phyloP scores from a whole-genome alignment of 108 stramenopile genomes.

The Pseudonitzschia delicatissima region DNA sequence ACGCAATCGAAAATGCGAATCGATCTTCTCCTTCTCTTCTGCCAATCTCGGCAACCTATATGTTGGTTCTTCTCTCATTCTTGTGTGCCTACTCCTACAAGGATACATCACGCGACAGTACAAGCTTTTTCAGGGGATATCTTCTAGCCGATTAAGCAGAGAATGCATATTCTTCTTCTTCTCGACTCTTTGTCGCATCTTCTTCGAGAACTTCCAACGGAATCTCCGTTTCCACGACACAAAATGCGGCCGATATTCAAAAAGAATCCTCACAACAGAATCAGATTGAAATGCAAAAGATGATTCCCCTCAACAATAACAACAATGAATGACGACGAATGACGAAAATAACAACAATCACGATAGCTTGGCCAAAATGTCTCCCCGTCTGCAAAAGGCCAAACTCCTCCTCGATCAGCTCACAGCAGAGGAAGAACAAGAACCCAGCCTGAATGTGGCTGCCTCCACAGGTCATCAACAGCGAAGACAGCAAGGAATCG shows the following conservation, averaged over 20 bases:
- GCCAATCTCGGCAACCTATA: no score
- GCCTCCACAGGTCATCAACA: constrained; percentile 2
- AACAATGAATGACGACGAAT: neutral
- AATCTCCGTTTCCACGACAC: neutral
- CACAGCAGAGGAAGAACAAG: constrained; percentile 15
- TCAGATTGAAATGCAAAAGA: no score
- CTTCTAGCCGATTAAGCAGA: no score
- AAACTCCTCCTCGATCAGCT: constrained; percentile 29
- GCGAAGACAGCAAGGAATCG: neutral
- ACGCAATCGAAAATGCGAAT: no score
- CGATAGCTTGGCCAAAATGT: neutral
- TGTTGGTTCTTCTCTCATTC: no score
- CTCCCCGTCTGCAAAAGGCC: constrained; percentile 30
- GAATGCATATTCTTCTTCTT: no score
- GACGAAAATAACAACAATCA: neutral
- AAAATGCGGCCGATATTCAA: no score
- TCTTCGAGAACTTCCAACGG: neutral
- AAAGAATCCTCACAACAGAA: no score
- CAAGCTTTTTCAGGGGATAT: no score
- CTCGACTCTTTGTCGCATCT: neutral
- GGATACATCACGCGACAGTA: no score
- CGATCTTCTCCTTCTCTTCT: no score
- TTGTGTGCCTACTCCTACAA: no score
- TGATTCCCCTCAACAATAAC: constrained; percentile 3
- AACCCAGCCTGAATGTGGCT: neutral